Evolutionary conservation across 306 rosid genomes (phyloP), one percentile per base, ranked within the genome.

Genomic region (Citrullus amarus): DNA sequence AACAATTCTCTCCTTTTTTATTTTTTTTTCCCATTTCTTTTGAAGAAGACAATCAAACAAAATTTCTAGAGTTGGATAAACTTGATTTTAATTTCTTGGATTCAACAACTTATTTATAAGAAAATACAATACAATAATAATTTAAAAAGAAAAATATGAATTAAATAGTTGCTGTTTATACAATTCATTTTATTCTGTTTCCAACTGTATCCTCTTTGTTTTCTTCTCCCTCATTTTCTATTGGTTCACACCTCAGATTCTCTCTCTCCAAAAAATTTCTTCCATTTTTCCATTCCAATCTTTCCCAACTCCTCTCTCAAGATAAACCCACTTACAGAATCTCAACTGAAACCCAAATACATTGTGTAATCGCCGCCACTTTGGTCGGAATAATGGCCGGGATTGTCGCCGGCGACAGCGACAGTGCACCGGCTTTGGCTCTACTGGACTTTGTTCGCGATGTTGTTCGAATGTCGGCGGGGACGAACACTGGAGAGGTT

Each of bases 401-500:
- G 80, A 87, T 67, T 14, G 65, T 46, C 56, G 76, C 85, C 80
- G 83, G 83, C 80, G 82, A 56, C 67, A 85, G 84, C 17, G 91
- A 92, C 83, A 80, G 80, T 25, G 22, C 85, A 4, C 85, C 87
- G 86, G 93, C 85, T 53, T 81, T 87, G 0, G 89, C 90, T 8
- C 85, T 95, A 1, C 89, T 92, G 1, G 54, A 76, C 22, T 81
- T 95, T 4, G 85, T 89, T 11, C 82, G 84, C 60, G 97, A 91
- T 76, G 87, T 95, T 61, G 76, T 82, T 54, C 83, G 83, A n/a
- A 84, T 84, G 80, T 89, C 88, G 34, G 75, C 53, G 9, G 86
- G 85, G 6, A 48, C 50, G 36, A 61, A 79, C 56, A 57, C 72
- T 74, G 89, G 79, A 12, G 85, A 83, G n/a, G 18, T 78, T 53